Conservation (phyloP, 2,329 filamentous ascomycete genomes). For the Sporothrix brunneoviolacea region DNA sequence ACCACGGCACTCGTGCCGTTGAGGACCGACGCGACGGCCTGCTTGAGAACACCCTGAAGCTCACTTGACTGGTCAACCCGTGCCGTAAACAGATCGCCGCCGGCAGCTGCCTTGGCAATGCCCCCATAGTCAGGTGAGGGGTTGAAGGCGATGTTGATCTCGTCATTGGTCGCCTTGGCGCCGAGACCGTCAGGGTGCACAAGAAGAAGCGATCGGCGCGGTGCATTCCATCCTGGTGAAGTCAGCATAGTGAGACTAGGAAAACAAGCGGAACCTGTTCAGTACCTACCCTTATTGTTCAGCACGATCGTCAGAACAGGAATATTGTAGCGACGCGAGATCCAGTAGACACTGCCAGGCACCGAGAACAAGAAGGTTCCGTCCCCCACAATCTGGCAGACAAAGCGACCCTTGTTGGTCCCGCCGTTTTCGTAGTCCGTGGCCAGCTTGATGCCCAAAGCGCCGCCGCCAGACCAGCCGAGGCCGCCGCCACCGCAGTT, state of each 20-base stretch:
- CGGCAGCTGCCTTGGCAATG: conserved; percentile 54
- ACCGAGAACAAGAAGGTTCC: conserved; percentile 44
- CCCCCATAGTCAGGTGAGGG: conserved; percentile 53
- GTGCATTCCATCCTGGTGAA: conserved; percentile 50
- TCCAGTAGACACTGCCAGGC: conserved; percentile 43
- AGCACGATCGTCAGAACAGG: conserved; percentile 43
- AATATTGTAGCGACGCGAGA: conserved; percentile 39
- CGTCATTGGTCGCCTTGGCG: conserved; percentile 50
- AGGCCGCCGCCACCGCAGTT: conserved; percentile 48
- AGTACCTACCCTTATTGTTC: conserved; percentile 42
- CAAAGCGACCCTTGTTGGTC: conserved; percentile 35
- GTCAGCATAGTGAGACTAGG: neutral
- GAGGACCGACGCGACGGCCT: conserved; percentile 46
- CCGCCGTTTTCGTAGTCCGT: conserved; percentile 33
- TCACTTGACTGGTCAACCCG: conserved; percentile 40
- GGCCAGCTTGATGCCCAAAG: conserved; percentile 44
- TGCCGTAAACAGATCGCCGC: conserved; percentile 45
- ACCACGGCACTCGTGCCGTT: conserved; percentile 46
- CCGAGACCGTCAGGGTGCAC: conserved; percentile 53
- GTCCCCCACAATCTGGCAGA: conserved; percentile 44
- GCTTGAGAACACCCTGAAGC: conserved; percentile 39
- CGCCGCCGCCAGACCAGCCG: conserved; percentile 47
- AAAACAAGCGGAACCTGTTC: neutral
- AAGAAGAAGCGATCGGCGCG: conserved; percentile 47
- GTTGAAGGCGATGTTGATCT: conserved; percentile 55